Base-by-base conservation (phyloP, 441 rosid species). In the Biscutella laevigata region DNA sequence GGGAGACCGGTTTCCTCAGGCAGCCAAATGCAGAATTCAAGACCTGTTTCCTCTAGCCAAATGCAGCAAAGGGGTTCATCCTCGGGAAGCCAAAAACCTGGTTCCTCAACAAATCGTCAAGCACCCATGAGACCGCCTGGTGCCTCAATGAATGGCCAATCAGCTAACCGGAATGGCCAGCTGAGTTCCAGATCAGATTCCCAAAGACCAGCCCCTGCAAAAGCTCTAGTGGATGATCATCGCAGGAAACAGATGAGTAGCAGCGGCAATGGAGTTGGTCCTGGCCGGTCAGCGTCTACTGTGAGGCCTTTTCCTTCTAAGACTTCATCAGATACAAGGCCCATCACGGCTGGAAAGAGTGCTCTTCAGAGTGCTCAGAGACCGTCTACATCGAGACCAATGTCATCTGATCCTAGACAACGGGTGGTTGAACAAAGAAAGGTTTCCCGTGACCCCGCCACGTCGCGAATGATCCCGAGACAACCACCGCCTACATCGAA, bases 191-290 rank as follows among this genome's bases (percentile, higher is more conserved):
- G 76, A 65, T 30, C 55, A 43, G 75, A 56, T 44, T 10, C 67
- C 28, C 21, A 69, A 38, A 77, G 68, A 71, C 36, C 83, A 53
- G 47, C 76, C 53, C 68, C 82, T 53, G 49, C 69, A 5, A 74
- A 47, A 47, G 67, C 62, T 49, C 65, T 76, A n/a, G 3, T 56
- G 51, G 78, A n/a, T n/a, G n/a, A n/a, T n/a, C n/a, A 83, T 50
- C 46, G 74, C 21, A 74, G 74, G 70, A 83, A 52, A 72, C 96
- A 74, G 71, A 59, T 59, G 44, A n/a, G n/a, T n/a, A 61, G 72
- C 64, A 79, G 59, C 64, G 76, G 63, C 52, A 81, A 63, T 70
- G 84, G 82, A 21, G 62, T 46, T 14, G 88, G 86, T 47, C 85
- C 88, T 56, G 80, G 84, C 15, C 76, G 84, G 80, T 81, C 87